phyloP scores from a whole-genome alignment of 768 basidiomycete species.

The Galerina marginata region DNA sequence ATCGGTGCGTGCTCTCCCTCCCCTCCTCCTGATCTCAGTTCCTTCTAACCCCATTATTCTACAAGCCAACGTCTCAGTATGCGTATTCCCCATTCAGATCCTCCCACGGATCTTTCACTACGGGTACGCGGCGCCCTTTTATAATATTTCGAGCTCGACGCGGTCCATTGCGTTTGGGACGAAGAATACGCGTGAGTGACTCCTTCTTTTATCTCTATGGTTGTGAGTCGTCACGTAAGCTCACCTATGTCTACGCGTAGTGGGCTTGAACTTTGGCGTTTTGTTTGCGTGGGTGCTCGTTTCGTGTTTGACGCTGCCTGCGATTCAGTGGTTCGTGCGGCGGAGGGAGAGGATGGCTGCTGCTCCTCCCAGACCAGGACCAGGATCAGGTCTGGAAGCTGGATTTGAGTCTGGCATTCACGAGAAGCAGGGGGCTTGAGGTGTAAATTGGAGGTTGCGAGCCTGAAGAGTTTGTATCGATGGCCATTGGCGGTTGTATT shows the following conservation, averaged over 20 bases:
- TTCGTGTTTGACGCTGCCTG: conserved; percentile 56
- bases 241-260: conserved; percentile 33
- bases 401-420: not conserved
- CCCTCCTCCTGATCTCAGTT: not conserved
- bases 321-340: conserved; percentile 51
- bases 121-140: conserved; percentile 75
- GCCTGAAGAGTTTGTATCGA: no score
- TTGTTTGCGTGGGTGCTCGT: conserved; percentile 59
- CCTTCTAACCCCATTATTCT: no score
- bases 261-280: conserved; percentile 67
- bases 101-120: conserved; percentile 66
- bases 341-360: conserved; percentile 21
- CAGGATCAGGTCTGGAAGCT: not conserved
- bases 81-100: conserved; percentile 60
- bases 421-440: no score
- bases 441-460: no score
- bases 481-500: no score
- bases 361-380: not conserved
- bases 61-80: conserved; percentile 66
- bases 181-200: conserved; percentile 57
- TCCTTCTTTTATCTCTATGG: not conserved
- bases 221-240: not conserved
- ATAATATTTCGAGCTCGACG: conserved; percentile 66
- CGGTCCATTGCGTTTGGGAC: conserved; percentile 71
- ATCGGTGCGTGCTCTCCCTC: conserved; percentile 47